Percentiles rank a stretch among this genome's conserved stretches.
phyloP scores from a whole-genome alignment of 1,139 yeast species.

The Wickerhamiella infanticola region DNA sequence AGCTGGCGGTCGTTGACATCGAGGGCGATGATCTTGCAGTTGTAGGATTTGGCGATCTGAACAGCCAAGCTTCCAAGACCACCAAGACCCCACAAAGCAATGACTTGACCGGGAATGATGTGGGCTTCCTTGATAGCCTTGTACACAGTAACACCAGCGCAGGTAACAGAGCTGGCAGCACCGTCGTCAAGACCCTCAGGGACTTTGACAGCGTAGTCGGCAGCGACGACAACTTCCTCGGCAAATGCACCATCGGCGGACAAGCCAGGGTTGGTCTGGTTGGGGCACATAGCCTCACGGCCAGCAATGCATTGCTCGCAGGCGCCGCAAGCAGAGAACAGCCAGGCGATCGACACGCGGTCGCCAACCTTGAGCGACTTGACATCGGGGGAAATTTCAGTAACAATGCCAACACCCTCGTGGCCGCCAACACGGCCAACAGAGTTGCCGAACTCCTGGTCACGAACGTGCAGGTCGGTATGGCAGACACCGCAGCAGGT shows the following conservation, averaged over 20 bases:
- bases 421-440: constrained; percentile 66
- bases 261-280: constrained; percentile 58
- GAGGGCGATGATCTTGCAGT: constrained; percentile 58
- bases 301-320: constrained; percentile 61
- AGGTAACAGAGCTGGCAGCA: constrained; percentile 53
- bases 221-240: constrained; percentile 70
- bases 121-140: constrained; percentile 63
- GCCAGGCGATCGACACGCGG: constrained; percentile 57
- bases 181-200: constrained; percentile 61
- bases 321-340: constrained; percentile 56
- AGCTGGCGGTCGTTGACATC: constrained; percentile 61
- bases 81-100: constrained; percentile 71
- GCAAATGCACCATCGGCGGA: constrained; percentile 76
- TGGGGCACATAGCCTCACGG: constrained; percentile 53
- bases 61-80: constrained; percentile 72
- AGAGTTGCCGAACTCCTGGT: constrained; percentile 57
- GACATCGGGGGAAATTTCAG: constrained; percentile 53
- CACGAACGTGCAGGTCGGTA: constrained; percentile 46
- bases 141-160: constrained; percentile 79
- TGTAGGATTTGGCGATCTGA: constrained; percentile 75
- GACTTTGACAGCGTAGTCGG: constrained; percentile 69
- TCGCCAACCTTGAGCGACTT: constrained; percentile 62
- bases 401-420: constrained; percentile 79
- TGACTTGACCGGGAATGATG: constrained; percentile 60
- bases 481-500: constrained; percentile 29